Conservation (phyloP, 805 yeast genomes). For the Wickerhamiella bombiphila region DNA sequence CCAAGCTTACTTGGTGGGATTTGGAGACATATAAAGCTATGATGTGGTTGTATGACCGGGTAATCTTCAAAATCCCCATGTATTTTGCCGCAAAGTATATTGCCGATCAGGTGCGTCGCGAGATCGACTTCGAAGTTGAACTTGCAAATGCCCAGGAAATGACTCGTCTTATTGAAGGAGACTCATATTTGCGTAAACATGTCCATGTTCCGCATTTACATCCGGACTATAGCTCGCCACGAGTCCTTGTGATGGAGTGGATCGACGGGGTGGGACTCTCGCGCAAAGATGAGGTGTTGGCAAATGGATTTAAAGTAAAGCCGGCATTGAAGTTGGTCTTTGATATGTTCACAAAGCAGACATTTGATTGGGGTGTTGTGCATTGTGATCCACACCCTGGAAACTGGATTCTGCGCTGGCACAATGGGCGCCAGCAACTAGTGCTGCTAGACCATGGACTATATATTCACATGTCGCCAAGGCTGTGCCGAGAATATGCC, state of each 20-base stretch:
- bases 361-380: slow-evolving; percentile 51
- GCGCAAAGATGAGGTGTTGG: slow-evolving; percentile 30
- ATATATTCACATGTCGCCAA: slow-evolving; percentile 38
- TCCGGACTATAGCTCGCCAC: slow-evolving; percentile 31
- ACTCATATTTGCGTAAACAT: slow-evolving; percentile 25
- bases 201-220: slow-evolving; percentile 44
- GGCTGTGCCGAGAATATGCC: slow-evolving; percentile 42
- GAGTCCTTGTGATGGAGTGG: slow-evolving; percentile 59
- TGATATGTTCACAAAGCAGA: slow-evolving; percentile 39
- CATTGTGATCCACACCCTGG: slow-evolving; percentile 80
- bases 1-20: slow-evolving; percentile 47
- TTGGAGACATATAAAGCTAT: slow-evolving; percentile 40
- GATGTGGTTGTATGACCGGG: slow-evolving; percentile 36
- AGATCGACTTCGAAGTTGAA: slow-evolving; percentile 48
- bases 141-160: slow-evolving; percentile 35
- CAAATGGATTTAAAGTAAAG: slow-evolving; percentile 26
- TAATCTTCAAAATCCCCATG: slow-evolving; percentile 50
- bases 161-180: slow-evolving; percentile 22
- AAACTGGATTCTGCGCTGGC: slow-evolving; percentile 41
- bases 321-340: slow-evolving; percentile 37
- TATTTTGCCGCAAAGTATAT: slow-evolving; percentile 41
- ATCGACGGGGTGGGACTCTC: slow-evolving; percentile 52
- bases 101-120: slow-evolving; percentile 41
- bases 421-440: slow-evolving; percentile 26
- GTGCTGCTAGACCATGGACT: slow-evolving; percentile 67